Conservation (phyloP, 2,329 filamentous ascomycete genomes). For the Colletotrichum sp. region DNA sequence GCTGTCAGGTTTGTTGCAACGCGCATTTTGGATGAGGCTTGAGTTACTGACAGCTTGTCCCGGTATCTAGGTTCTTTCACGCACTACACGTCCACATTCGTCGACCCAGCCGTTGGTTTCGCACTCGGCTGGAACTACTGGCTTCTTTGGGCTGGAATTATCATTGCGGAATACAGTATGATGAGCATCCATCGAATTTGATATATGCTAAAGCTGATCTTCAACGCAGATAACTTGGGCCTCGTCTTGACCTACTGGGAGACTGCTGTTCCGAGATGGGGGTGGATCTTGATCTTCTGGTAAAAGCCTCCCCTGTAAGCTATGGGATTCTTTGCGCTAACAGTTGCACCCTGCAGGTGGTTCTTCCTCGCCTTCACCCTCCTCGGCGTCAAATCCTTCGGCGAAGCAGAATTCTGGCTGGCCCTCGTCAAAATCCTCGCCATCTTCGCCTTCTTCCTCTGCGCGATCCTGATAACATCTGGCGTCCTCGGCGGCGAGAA, state of each 20-base stretch:
- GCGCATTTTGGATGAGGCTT: fast-evolving
- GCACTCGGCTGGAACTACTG: slow-evolving; percentile 66
- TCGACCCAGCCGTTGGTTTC: slow-evolving; percentile 59
- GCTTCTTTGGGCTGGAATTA: slow-evolving; percentile 41
- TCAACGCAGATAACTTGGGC: slow-evolving; percentile 56
- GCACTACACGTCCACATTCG: slow-evolving; percentile 41
- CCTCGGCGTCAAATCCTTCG: slow-evolving; percentile 43
- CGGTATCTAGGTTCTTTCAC: not conserved
- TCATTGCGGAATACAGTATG: not conserved
- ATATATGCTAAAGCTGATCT: not conserved
- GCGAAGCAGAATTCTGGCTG: slow-evolving; percentile 63
- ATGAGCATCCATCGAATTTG: fast-evolving
- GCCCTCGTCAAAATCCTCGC: slow-evolving; percentile 57
- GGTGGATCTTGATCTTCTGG: slow-evolving; percentile 66
- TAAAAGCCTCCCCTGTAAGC: slow-evolving; percentile 34
- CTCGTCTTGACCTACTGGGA: slow-evolving; percentile 66
- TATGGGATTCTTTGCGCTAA: slow-evolving; percentile 40
- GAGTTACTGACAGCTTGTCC: slow-evolving; percentile 31
- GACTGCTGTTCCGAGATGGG: slow-evolving; percentile 67
- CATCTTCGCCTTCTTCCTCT: slow-evolving; percentile 66
- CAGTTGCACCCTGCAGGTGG: slow-evolving; percentile 39
- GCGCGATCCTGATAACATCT: slow-evolving; percentile 51
- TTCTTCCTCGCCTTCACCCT: slow-evolving; percentile 49
- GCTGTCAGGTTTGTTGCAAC: not conserved
- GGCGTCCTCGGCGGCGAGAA: slow-evolving; percentile 25